Evolutionary conservation across 2,329 filamentous ascomycete species (phyloP).

Genomic region (Phaeophleospora eucalypticola): DNA sequence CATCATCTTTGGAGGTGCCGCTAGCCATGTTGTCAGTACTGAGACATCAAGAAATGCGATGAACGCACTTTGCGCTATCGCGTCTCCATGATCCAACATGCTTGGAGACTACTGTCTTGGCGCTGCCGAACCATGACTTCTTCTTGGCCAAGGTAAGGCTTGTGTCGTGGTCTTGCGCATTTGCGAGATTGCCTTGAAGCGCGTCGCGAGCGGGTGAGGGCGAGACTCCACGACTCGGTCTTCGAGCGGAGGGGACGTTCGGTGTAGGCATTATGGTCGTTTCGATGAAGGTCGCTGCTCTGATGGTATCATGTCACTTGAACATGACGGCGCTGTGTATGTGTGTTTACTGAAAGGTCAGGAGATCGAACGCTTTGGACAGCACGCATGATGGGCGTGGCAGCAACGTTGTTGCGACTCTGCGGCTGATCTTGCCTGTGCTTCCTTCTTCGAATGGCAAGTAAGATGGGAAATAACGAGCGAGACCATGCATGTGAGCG

Average conservation of each 20-base stretch:
- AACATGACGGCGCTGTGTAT: background rate
- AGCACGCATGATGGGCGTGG: background rate
- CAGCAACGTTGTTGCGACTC: background rate
- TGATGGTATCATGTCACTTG: background rate
- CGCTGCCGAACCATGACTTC: slow-evolving; percentile 23
- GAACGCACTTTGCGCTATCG: background rate
- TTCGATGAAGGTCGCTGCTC: background rate
- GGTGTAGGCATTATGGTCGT: background rate
- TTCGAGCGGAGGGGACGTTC: slow-evolving; percentile 9
- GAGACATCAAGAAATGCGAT: too few species aligned
- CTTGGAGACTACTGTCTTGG: slow-evolving; percentile 13
- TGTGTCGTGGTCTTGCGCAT: background rate
- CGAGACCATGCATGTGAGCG: too few species aligned
- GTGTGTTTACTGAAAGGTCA: background rate
- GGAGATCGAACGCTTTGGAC: background rate
- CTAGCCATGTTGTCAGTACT: too few species aligned
- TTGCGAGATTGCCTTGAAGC: slow-evolving; percentile 13
- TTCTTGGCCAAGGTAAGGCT: slow-evolving; percentile 18
- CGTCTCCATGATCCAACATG: background rate
- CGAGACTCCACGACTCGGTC: slow-evolving; percentile 2
- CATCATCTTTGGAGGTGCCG: background rate
- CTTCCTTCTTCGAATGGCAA: too few species aligned
- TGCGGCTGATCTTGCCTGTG: too few species aligned
- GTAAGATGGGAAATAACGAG: too few species aligned
- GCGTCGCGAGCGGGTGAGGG: slow-evolving; percentile 17